phyloP scores from a whole-genome alignment of 306 rosid genomes.

The Cicer cuneatum region DNA sequence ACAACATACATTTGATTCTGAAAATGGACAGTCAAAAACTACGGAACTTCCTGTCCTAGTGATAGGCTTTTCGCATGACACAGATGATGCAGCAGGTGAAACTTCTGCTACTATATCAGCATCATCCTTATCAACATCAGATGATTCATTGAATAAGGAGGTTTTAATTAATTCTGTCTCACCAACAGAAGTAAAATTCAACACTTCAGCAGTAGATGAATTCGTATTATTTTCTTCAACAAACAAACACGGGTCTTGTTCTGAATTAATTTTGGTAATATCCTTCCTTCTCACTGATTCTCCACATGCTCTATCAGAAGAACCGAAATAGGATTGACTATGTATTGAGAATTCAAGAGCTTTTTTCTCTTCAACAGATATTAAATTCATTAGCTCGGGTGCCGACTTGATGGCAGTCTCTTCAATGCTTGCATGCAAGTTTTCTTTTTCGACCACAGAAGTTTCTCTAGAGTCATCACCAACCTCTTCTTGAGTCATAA shows the following conservation, averaged over 20 bases:
- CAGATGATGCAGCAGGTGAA: constrained; percentile 40
- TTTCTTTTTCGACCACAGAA: constrained; percentile 21
- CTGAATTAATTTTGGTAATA: constrained; percentile 28
- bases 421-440: constrained; percentile 30
- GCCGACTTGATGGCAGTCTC: constrained; percentile 13
- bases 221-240: constrained; percentile 46
- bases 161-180: constrained; percentile 45
- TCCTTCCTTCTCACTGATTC: constrained; percentile 16
- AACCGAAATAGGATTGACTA: constrained; percentile 28
- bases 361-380: constrained; percentile 25
- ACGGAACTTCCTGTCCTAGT: constrained; percentile 38
- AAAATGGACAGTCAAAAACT: constrained; percentile 43
- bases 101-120: constrained; percentile 28
- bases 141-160: constrained; percentile 34
- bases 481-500: constrained; percentile 36
- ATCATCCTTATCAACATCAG: constrained; percentile 36
- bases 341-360: constrained; percentile 24
- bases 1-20: constrained; percentile 44
- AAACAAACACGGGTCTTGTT: constrained; percentile 40
- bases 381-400: constrained; percentile 24
- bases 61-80: constrained; percentile 43
- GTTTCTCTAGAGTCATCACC: constrained; percentile 46
- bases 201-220: constrained; percentile 32
- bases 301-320: constrained; percentile 32
- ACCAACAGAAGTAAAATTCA: constrained; percentile 40